These are phyloP conservation scores for Epithele typhae DNA, from an alignment of 768 basidiomycete species.

Conservation along the genomic window DNA sequence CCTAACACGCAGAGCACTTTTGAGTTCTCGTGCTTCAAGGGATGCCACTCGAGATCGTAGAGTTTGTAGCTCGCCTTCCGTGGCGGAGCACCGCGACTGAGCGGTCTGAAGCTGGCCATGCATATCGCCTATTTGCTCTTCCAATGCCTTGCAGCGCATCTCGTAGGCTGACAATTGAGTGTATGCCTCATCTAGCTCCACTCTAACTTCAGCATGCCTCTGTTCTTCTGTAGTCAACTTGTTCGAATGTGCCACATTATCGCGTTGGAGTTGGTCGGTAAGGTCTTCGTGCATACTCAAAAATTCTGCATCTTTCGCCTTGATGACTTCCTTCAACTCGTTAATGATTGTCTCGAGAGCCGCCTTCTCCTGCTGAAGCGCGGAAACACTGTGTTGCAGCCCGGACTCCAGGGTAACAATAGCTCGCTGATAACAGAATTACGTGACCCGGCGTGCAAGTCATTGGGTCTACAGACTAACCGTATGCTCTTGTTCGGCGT, in stretches of 20 bases:
- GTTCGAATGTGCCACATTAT: no score
- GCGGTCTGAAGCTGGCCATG: slow-evolving; percentile 18
- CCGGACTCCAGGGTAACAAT: slow-evolving; percentile 31
- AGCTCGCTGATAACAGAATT: slow-evolving; percentile 16
- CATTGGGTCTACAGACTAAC: slow-evolving; percentile 22
- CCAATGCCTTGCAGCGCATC: slow-evolving; percentile 11
- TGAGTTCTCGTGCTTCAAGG: slow-evolving; percentile 19
- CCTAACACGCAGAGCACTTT: slow-evolving; percentile 18
- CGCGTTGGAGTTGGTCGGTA: slow-evolving; percentile 13
- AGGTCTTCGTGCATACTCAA: slow-evolving; percentile 13
- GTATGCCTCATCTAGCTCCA: no score
- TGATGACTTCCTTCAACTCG: slow-evolving; percentile 7
- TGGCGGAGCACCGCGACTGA: slow-evolving; percentile 16
- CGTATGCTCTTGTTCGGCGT: slow-evolving; percentile 32
- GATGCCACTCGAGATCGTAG: slow-evolving; percentile 18
- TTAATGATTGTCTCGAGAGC: slow-evolving; percentile 23
- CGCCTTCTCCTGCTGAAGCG: slow-evolving; percentile 38
- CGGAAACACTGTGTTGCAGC: slow-evolving; percentile 34
- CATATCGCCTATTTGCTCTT: slow-evolving; percentile 13
- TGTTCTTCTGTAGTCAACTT: no score
- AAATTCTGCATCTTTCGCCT: background rate
- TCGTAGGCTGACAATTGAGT: no score
- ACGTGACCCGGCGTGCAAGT: slow-evolving; percentile 9
- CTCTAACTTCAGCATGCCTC: no score
- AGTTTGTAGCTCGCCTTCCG: slow-evolving; percentile 18